A percentile compares a stretch with the other conserved stretches of the same genome.
Evolutionary conservation across 2,329 filamentous ascomycete genomes (phyloP).

Genomic region (Microdochium nivale): DNA sequence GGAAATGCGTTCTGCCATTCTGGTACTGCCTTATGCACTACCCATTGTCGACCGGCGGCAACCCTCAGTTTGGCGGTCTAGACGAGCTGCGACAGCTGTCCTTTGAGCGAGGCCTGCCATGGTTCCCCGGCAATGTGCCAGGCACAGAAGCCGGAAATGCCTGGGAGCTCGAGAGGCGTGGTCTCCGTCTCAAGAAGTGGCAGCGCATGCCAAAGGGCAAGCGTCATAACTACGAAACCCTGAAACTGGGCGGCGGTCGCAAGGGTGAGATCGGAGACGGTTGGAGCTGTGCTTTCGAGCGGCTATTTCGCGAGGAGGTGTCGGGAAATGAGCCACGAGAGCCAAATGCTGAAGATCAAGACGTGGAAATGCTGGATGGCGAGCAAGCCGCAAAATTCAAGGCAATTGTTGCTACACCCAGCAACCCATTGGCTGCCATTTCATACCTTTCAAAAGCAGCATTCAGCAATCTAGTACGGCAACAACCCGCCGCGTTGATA

Average conservation of each 20-base stretch:
- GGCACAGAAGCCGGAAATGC: constrained; percentile 69
- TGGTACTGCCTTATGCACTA: constrained; percentile 85
- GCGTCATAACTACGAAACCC: constrained; percentile 62
- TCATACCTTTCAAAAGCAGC: constrained; percentile 28
- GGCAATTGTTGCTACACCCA: background rate
- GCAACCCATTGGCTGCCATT: constrained; percentile 14
- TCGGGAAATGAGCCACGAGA: constrained; percentile 7
- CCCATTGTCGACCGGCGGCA: constrained; percentile 69
- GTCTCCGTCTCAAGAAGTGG: constrained; percentile 56
- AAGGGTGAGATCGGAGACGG: constrained; percentile 79
- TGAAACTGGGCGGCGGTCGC: constrained; percentile 64
- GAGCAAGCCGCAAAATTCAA: constrained; percentile 5
- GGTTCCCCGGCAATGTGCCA: constrained; percentile 81
- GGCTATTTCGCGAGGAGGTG: constrained; percentile 39
- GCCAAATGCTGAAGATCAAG: constrained; percentile 9
- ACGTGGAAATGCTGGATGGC: constrained; percentile 6
- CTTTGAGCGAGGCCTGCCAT: constrained; percentile 70
- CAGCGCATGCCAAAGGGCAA: constrained; percentile 74
- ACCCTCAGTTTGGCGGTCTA: constrained; percentile 74
- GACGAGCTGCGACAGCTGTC: constrained; percentile 70
- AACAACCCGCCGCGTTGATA: constrained; percentile 11
- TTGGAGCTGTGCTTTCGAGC: constrained; percentile 77
- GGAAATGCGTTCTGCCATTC: constrained; percentile 77
- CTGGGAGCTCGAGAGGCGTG: constrained; percentile 66
- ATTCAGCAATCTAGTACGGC: constrained; percentile 23